Conservation (phyloP, 1,139 yeast species). For the Protomyces macrosporus region DNA sequence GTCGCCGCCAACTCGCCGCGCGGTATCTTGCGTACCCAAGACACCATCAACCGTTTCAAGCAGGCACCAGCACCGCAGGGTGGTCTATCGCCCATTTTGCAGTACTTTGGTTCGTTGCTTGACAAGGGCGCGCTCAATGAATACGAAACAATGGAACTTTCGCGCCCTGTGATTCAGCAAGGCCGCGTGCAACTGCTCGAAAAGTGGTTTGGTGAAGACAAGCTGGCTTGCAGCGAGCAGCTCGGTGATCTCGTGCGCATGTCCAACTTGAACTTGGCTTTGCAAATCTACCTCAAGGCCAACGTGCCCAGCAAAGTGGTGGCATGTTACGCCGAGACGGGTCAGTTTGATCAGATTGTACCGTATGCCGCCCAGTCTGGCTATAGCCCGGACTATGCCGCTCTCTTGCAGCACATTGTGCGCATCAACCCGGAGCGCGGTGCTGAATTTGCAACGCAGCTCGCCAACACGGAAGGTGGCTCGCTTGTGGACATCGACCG, state of each 20-base stretch:
- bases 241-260: conserved; percentile 94
- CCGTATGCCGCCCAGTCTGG: conserved; percentile 90
- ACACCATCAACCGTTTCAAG: conserved; percentile 88
- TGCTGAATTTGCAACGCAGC: conserved; percentile 88
- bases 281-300: conserved; percentile 86
- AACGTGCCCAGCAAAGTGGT: conserved; percentile 85
- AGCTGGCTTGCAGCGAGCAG: conserved; percentile 89
- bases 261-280: conserved; percentile 74
- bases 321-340: conserved; percentile 85
- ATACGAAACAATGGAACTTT: conserved; percentile 90
- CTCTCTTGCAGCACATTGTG: conserved; percentile 82
- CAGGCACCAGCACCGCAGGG: conserved; percentile 94
- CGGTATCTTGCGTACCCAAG: conserved; percentile 75
- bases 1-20: conserved; percentile 95
- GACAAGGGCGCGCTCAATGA: conserved; percentile 92
- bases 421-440: conserved; percentile 97
- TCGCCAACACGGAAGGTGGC: conserved; percentile 58
- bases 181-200: conserved; percentile 90
- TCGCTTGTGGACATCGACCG: conserved; percentile 74
- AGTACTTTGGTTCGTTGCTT: conserved; percentile 83
- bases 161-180: conserved; percentile 92
- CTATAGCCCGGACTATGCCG: conserved; percentile 84
- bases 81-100: conserved; percentile 86
- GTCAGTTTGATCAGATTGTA: conserved; percentile 90
- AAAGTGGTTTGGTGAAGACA: conserved; percentile 94